Evolutionary conservation across 139 green algal species (phyloP), one percentile per base, ranked within the genome.

Genomic region (Asterochloris sp.): DNA sequence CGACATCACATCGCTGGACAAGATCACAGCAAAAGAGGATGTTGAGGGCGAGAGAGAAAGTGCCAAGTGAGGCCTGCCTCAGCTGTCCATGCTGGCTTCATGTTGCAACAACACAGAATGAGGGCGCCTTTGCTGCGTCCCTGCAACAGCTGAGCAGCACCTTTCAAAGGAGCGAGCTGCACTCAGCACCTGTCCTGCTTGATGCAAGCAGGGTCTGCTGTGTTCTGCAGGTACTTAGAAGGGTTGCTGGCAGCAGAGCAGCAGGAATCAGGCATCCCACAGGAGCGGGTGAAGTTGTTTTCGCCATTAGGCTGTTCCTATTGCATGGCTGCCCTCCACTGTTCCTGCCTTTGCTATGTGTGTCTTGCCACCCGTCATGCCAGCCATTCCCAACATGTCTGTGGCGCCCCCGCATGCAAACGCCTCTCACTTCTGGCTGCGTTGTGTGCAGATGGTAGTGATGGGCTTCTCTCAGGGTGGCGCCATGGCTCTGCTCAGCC

Each of bases 401-500:
- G n/a, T n/a, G n/a, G n/a, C n/a, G n/a, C 38, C 38, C 38, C 38
- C 38, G 2, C 38, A 2, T 54, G 38, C 38, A 79, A 78, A 26
- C 16, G 73, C 21, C 67, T 23, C 21, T 24, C 8, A 73, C 1
- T 24, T 8, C 23, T 23, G 23, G 67, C 67, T 94, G 9, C 92
- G 89, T 29, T 81, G 84, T 54, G 29, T 81, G 23, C 79, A 80
- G 26, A 82, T 96, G 0, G 90, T 92, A 0, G 87, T 97, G 73
- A 89, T 85, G n/a, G 93, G 93, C 66, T 97, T 97, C 87, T 89
- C 77, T 24, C 93, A 97, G 80, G 93, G 93, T 28, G 93, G 91
- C 13, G 92, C 93, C 11, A 82, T 93, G 15, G 88, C 91, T 11
- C 78, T 96, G 74, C 80, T 93, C 73, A 89, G 89, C 79, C 88